A percentile compares a stretch with the other conserved stretches of the same genome.
These are phyloP conservation scores for Naganishia sp. DNA, from an alignment of 1,284 basidiomycete genomes.

Conservation along the genomic window DNA sequence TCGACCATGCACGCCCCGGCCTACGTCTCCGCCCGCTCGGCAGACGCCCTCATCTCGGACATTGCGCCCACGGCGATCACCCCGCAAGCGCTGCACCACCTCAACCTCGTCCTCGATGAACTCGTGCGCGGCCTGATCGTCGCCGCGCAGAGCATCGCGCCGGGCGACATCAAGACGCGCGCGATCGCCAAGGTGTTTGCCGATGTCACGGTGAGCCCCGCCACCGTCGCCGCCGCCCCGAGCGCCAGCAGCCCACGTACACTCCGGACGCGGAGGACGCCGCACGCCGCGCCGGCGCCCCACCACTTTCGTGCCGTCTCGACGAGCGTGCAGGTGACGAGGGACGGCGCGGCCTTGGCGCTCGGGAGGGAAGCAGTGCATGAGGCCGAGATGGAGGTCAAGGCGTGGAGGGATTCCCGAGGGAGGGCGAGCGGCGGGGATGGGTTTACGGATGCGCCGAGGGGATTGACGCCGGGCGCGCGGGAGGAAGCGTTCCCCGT, in stretches of 20 bases:
- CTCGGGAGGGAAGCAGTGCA: conserved; percentile 86
- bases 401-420: conserved; percentile 77
- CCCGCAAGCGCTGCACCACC: conserved; percentile 67
- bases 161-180: conserved; percentile 67
- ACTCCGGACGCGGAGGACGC: not conserved
- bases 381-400: conserved; percentile 85
- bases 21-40: conserved; percentile 77
- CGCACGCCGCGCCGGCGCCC: not conserved
- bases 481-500: conserved; percentile 40
- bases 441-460: conserved; percentile 39
- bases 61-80: conserved; percentile 83
- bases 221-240: conserved; percentile 11
- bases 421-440: conserved; percentile 42
- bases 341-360: conserved; percentile 34
- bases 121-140: conserved; percentile 72
- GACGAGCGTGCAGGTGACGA: conserved; percentile 5
- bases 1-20: conserved; percentile 57
- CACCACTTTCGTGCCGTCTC: conserved; percentile 15
- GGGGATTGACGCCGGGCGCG: conserved; percentile 36
- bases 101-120: conserved; percentile 87
- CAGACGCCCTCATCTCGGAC: conserved; percentile 85
- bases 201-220: conserved; percentile 39
- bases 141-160: conserved; percentile 70
- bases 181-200: conserved; percentile 73
- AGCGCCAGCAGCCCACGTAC: not conserved